Evolutionary conservation across 805 yeast genomes (phyloP).

Genomic region (Sungouiella thailandica): DNA sequence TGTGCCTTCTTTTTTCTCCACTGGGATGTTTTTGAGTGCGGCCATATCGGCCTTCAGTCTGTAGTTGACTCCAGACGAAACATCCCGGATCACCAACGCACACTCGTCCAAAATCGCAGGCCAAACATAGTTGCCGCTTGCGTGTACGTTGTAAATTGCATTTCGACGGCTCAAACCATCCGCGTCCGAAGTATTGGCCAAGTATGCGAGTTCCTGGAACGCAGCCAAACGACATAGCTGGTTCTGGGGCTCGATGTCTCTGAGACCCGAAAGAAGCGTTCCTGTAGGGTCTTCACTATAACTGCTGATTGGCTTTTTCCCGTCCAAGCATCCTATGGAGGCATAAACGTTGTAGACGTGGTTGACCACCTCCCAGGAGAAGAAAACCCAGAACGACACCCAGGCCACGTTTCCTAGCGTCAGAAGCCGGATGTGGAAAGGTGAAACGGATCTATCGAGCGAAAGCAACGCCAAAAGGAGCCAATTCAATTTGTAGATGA

Average conservation of each 20-base stretch:
- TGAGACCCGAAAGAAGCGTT: conserved; percentile 60
- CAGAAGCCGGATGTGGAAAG: conserved; percentile 14
- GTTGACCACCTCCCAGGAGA: conserved; percentile 53
- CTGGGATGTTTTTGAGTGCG: conserved; percentile 19
- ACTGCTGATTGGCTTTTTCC: conserved; percentile 55
- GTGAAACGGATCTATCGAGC: conserved; percentile 39
- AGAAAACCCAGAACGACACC: conserved; percentile 30
- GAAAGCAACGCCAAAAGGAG: conserved; percentile 23
- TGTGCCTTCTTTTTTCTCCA: conserved; percentile 11
- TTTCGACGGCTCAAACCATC: conserved; percentile 42
- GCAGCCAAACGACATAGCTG: conserved; percentile 52
- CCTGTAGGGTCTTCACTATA: conserved; percentile 58
- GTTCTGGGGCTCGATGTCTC: conserved; percentile 38
- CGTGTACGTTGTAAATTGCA: conserved; percentile 48
- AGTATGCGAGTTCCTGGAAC: conserved; percentile 68
- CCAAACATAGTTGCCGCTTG: conserved; percentile 50
- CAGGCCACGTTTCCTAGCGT: conserved; percentile 25
- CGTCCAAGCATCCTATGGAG: conserved; percentile 67
- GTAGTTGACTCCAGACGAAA: conserved; percentile 39
- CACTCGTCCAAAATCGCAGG: conserved; percentile 57
- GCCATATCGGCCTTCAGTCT: conserved; percentile 27
- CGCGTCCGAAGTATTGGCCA: conserved; percentile 43
- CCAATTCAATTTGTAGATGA: conserved; percentile 36
- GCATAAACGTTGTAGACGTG: conserved; percentile 60
- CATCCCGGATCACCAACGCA: conserved; percentile 46